Conservation (phyloP, 208 protist genomes). For the Borovskyia barvae region DNA sequence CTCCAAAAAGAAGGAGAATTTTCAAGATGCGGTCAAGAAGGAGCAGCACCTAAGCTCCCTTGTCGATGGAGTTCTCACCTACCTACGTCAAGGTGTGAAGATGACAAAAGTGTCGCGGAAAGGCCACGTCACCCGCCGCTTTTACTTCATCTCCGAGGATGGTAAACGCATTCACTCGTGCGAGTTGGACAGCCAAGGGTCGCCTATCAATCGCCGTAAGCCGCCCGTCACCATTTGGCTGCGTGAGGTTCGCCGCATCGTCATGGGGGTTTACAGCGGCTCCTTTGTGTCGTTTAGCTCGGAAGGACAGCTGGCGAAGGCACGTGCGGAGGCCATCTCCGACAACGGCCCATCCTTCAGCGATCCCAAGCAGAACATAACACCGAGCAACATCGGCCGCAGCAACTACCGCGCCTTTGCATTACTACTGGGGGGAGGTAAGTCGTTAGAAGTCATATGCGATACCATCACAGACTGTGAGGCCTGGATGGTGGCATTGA, state of each 20-base stretch:
- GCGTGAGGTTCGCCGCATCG: slow-evolving; percentile 82
- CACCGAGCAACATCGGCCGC: slow-evolving; percentile 66
- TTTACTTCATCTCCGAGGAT: slow-evolving; percentile 91
- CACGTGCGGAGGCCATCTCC: slow-evolving; percentile 60
- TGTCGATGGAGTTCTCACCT: slow-evolving; percentile 85
- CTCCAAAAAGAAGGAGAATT: slow-evolving; percentile 81
- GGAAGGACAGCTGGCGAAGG: slow-evolving; percentile 68
- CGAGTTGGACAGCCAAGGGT: slow-evolving; percentile 78
- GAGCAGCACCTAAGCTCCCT: slow-evolving; percentile 79
- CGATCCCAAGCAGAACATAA: slow-evolving; percentile 77
- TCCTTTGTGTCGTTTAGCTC: slow-evolving; percentile 76
- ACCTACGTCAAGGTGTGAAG: slow-evolving; percentile 76
- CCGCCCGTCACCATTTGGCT: slow-evolving; percentile 83
- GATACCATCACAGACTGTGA: slow-evolving; percentile 90
- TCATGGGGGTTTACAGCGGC: slow-evolving; percentile 81
- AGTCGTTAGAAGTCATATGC: slow-evolving; percentile 89
- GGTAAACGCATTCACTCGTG: slow-evolving; percentile 85
- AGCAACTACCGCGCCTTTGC: slow-evolving; percentile 90
- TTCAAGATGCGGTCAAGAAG: slow-evolving; percentile 82
- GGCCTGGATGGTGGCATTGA: slow-evolving; percentile 85
- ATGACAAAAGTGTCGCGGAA: slow-evolving; percentile 91
- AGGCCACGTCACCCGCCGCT: slow-evolving; percentile 65
- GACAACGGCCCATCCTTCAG: slow-evolving; percentile 81
- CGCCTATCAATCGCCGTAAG: slow-evolving; percentile 79
- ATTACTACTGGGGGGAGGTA: slow-evolving; percentile 74